Percentiles rank a stretch among this genome's conserved stretches.
These are phyloP conservation scores for Phycomyces blakesleeanus DNA, from an alignment of 192 early-diverging fungal genomes.

Conservation along the genomic window DNA sequence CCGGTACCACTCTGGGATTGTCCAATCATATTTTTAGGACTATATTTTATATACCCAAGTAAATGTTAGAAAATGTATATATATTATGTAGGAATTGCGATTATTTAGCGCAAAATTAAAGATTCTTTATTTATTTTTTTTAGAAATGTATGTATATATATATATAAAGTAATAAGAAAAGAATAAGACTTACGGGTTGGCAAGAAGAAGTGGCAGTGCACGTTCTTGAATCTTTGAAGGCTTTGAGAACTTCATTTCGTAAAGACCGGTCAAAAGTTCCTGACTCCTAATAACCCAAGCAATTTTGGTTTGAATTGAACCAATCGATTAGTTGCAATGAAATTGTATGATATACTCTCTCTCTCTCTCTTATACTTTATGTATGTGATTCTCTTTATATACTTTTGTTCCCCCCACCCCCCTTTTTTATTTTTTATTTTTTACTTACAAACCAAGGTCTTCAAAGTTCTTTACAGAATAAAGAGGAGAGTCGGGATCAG, in stretches of 20 bases:
- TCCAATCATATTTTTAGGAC: slow-evolving; percentile 93
- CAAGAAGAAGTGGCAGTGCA: slow-evolving; percentile 84
- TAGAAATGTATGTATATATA: background rate
- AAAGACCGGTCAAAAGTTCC: slow-evolving; percentile 88
- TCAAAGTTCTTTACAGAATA: slow-evolving; percentile 80
- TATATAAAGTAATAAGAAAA: slow-evolving; percentile 1
- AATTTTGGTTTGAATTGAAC: too few species aligned
- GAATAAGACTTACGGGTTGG: slow-evolving; percentile 60
- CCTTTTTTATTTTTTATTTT: too few species aligned
- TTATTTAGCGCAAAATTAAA: too few species aligned
- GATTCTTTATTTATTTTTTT: too few species aligned
- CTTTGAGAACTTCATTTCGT: slow-evolving; percentile 88
- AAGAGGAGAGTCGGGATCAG: slow-evolving; percentile 70
- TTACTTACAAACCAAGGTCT: slow-evolving; percentile 65
- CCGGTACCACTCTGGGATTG: slow-evolving; percentile 98
- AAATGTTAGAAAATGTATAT: too few species aligned
- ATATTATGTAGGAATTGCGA: too few species aligned
- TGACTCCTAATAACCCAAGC: slow-evolving; percentile 52
- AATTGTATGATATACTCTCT: too few species aligned
- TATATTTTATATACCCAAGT: slow-evolving; percentile 12
- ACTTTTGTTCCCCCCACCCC: too few species aligned
- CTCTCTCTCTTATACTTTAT: too few species aligned
- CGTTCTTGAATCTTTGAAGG: slow-evolving; percentile 96
- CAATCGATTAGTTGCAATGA: too few species aligned
- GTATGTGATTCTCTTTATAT: too few species aligned